phyloP scores from a whole-genome alignment of 2,329 filamentous ascomycete species.

The Didymosphaeria variabile region DNA sequence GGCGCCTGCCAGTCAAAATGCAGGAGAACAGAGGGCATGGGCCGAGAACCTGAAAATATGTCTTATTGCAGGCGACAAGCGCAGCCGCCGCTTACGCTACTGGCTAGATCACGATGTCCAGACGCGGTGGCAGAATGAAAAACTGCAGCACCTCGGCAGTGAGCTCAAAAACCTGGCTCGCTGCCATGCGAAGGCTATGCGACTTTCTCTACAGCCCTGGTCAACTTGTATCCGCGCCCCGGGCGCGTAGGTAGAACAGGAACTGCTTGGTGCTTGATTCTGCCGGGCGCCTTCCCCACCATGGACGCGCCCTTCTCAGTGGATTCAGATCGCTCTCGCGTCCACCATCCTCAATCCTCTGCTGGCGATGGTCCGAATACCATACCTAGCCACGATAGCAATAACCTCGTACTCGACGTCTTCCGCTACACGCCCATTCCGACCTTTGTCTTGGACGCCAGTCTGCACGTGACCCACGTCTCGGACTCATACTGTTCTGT shows the following conservation, averaged over 20 bases:
- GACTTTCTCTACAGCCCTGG: not conserved
- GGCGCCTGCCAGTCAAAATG: not conserved
- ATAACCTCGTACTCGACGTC: constrained; percentile 29
- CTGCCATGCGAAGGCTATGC: constrained; percentile 14
- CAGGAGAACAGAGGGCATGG: not conserved
- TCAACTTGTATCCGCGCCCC: constrained; percentile 1
- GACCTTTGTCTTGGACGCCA: constrained; percentile 43
- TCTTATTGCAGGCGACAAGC: not conserved
- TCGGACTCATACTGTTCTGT: constrained; percentile 55
- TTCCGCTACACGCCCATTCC: constrained; percentile 53
- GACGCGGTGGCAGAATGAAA: constrained; percentile 3
- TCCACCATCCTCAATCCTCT: constrained; percentile 27
- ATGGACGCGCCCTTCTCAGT: not conserved
- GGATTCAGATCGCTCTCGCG: constrained; percentile 11
- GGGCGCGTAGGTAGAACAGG: not conserved
- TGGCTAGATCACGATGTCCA: not conserved
- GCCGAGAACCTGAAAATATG: not conserved
- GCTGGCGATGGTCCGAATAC: not conserved
- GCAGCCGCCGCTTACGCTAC: constrained; percentile 6
- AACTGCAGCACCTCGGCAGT: not conserved
- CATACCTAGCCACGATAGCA: constrained; percentile 4
- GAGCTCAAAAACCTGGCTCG: constrained; percentile 16
- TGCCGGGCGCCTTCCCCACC: constrained; percentile 8
- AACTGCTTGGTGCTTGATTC: not conserved
- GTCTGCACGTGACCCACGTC: constrained; percentile 64